Evolutionary conservation across 2,329 filamentous ascomycete genomes (phyloP).

Genomic region (Dactylellina haptotyla): DNA sequence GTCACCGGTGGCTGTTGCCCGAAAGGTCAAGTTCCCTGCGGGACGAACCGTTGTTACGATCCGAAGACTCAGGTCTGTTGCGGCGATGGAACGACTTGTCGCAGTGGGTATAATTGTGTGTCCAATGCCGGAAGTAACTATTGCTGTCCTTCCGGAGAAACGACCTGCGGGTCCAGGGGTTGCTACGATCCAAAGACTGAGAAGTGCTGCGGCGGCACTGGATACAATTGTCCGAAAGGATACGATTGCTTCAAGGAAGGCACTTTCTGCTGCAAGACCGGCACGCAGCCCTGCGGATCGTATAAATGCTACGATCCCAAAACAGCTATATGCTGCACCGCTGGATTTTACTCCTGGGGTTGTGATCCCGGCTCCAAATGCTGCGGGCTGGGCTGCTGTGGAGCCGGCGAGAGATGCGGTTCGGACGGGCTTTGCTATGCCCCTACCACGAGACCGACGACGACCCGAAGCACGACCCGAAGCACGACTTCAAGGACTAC

Average conservation of each 20-base stretch:
- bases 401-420: conserved; percentile 1
- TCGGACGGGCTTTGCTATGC: conserved; percentile 4
- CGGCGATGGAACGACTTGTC: not conserved
- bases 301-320: conserved; percentile 4
- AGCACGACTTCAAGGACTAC: conserved; percentile 3
- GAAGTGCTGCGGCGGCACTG: not conserved
- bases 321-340: not conserved
- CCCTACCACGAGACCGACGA: not conserved
- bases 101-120: not conserved
- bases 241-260: not conserved
- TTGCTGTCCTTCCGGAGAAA: conserved; percentile 5
- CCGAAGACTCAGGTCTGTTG: conserved; percentile 6
- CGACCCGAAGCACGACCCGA: not conserved
- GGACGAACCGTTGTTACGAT: conserved; percentile 7
- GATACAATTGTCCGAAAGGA: not conserved
- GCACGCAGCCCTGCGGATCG: not conserved
- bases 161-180: not conserved
- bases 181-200: conserved; percentile 21
- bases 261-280: not conserved
- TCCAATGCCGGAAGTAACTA: not conserved
- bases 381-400: not conserved
- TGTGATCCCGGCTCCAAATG: not conserved
- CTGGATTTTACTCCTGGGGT: not conserved
- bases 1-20: conserved; percentile 5
- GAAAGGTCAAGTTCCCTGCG: not conserved